These are phyloP conservation scores for Arachis stenosperma DNA, from an alignment of 306 rosid genomes.

Conservation along the genomic window DNA sequence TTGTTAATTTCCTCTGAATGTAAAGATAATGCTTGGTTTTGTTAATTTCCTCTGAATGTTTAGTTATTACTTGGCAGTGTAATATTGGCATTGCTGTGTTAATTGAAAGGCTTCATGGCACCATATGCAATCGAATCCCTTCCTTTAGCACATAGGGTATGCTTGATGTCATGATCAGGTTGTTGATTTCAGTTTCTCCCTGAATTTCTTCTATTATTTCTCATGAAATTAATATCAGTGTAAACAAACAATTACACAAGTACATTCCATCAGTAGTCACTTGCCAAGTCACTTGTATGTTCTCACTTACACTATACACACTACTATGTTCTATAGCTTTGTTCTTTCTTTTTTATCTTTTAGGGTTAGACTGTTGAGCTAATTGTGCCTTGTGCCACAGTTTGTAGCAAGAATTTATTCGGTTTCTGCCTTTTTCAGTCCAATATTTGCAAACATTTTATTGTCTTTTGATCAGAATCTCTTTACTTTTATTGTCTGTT, in stretches of 20 bases:
- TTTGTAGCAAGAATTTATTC: not conserved
- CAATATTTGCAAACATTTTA: not conserved
- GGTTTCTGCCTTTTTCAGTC: not conserved
- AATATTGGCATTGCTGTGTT: not conserved
- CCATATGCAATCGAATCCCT: not conserved
- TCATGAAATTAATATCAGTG: not conserved
- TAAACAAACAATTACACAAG: not conserved
- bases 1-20: too few relatives aligned
- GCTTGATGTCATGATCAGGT: not conserved
- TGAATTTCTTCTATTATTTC: not conserved
- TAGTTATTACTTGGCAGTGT: not conserved
- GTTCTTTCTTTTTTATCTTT: too few relatives aligned
- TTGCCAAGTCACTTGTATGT: not conserved
- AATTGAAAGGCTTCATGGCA: conserved; percentile 2
- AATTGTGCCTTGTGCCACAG: not conserved
- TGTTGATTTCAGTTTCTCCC: not conserved
- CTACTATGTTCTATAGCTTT: too few relatives aligned
- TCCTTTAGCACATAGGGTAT: not conserved
- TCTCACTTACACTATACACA: not conserved
- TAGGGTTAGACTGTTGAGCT: too few relatives aligned
- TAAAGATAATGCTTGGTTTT: too few relatives aligned
- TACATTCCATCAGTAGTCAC: not conserved
- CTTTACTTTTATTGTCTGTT: not conserved
- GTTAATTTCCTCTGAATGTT: not conserved
- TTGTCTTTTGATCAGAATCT: not conserved